Conservation (phyloP, 345 rosid genomes). For the Excoecaria agallocha region DNA sequence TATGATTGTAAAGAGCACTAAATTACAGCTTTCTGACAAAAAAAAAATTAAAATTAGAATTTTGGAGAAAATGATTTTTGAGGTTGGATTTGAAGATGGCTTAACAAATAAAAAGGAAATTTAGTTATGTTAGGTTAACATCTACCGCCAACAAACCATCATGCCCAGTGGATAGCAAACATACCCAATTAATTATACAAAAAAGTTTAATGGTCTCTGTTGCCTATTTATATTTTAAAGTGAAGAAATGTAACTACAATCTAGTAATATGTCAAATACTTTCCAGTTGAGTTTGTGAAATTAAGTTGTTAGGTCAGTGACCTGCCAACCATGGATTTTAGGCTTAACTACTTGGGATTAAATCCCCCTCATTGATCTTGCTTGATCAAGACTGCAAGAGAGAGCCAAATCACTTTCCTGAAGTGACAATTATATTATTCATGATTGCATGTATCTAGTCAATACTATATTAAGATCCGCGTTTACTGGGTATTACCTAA, state of each 20-base stretch:
- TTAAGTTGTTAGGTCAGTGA: conserved; percentile 19
- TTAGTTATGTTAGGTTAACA: conserved; percentile 13
- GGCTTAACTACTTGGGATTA: neutral
- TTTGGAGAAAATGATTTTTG: neutral
- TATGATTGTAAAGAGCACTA: neutral
- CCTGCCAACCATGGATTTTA: conserved; percentile 16
- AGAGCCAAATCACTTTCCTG: neutral
- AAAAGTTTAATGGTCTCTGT: neutral
- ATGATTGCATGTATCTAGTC: too few species aligned
- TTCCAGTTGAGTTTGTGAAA: conserved; percentile 8
- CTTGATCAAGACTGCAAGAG: conserved; percentile 4
- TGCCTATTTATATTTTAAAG: neutral
- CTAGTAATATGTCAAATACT: conserved; percentile 9
- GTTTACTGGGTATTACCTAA: too few species aligned
- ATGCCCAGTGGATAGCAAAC: neutral
- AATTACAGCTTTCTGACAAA: neutral
- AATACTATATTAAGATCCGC: too few species aligned
- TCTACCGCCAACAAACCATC: neutral
- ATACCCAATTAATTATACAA: conserved; percentile 2
- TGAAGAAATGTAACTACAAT: neutral
- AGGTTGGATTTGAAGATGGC: neutral
- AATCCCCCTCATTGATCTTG: neutral
- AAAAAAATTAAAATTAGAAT: neutral
- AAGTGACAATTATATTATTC: too few species aligned
- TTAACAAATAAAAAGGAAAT: neutral